phyloP scores from a whole-genome alignment of 1,284 basidiomycete genomes.

The Golubevia pallescens region DNA sequence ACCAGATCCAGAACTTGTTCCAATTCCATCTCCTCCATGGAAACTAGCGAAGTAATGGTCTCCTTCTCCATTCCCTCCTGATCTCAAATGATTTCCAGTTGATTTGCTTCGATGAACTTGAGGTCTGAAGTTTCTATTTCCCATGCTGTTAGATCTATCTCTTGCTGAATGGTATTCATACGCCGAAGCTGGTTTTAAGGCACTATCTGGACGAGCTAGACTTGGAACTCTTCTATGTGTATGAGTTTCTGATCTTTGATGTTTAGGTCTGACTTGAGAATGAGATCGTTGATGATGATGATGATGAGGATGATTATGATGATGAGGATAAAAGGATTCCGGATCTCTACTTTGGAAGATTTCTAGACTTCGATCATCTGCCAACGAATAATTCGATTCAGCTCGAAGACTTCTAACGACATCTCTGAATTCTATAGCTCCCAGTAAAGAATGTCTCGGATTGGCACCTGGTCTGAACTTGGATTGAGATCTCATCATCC shows the following conservation, averaged over 20 bases:
- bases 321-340: constrained; percentile 39
- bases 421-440: constrained; percentile 53
- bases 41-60: not conserved
- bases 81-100: not conserved
- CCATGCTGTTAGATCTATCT: not conserved
- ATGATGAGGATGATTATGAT: constrained; percentile 18
- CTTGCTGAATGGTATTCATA: not conserved
- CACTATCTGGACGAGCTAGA: not conserved
- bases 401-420: constrained; percentile 38
- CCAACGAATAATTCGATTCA: constrained; percentile 8
- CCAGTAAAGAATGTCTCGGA: constrained; percentile 65
- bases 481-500: constrained; percentile 4
- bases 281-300: not conserved
- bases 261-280: constrained; percentile 6
- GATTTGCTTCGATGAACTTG: not conserved
- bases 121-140: not conserved
- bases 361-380: constrained; percentile 32
- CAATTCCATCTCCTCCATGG: not conserved
- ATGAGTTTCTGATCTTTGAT: constrained; percentile 6
- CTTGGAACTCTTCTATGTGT: constrained; percentile 3
- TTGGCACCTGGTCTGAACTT: constrained; percentile 19
- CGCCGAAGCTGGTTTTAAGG: not conserved
- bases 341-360: constrained; percentile 47
- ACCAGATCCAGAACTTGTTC: not conserved
- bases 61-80: not conserved